phyloP scores from a whole-genome alignment of 352 stramenopile genomes.

The Phytophthora pinifolia region DNA sequence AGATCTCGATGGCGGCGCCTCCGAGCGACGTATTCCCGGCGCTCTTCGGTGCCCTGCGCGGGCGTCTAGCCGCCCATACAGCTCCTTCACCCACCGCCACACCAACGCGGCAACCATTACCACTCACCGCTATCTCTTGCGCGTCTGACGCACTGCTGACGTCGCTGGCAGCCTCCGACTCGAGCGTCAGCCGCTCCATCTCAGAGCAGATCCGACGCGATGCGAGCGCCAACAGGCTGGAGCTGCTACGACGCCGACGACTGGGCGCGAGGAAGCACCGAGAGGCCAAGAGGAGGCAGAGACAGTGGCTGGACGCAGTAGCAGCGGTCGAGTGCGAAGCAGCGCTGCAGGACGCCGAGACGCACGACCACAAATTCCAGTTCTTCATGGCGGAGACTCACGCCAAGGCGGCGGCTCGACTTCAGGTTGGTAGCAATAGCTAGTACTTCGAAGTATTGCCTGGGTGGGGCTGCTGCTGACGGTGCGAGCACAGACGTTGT shows the following conservation, averaged over 20 bases:
- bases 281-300: slow-evolving; percentile 10
- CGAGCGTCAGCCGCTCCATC: slow-evolving; percentile 1
- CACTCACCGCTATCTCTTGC: background rate
- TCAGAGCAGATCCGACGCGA: slow-evolving; percentile 16
- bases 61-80: slow-evolving; percentile 6
- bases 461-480: background rate
- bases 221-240: slow-evolving; percentile 6
- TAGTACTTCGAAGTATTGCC: background rate
- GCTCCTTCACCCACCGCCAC: background rate
- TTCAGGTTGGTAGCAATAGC: slow-evolving; percentile 14
- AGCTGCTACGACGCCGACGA: slow-evolving; percentile 15
- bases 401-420: slow-evolving; percentile 11
- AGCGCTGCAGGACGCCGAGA: slow-evolving; percentile 6
- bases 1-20: background rate
- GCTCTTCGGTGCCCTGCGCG: slow-evolving; percentile 20
- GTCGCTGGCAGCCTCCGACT: slow-evolving; percentile 10
- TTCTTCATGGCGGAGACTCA: slow-evolving; percentile 24
- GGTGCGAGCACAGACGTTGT: slow-evolving; percentile 23
- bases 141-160: slow-evolving; percentile 10
- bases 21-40: slow-evolving; percentile 18
- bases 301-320: slow-evolving; percentile 11
- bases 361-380: slow-evolving; percentile 16
- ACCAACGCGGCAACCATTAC: background rate
- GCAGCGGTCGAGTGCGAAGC: slow-evolving; percentile 11
- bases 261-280: slow-evolving; percentile 1